phyloP scores from a whole-genome alignment of 1,284 basidiomycete genomes.

The Hemileia vastatrix region DNA sequence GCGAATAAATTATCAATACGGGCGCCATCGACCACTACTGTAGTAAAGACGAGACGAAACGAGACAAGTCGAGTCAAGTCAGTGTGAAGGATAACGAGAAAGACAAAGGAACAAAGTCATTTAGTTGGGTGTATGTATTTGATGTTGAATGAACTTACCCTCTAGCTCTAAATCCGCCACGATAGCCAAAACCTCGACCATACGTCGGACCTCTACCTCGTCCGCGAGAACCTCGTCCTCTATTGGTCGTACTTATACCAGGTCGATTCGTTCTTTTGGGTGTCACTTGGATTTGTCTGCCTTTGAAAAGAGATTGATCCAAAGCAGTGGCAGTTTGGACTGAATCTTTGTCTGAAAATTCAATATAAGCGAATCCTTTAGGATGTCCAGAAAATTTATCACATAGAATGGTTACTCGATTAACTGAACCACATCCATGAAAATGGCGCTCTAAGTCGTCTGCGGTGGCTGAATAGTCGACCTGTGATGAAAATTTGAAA shows the following conservation, averaged over 20 bases:
- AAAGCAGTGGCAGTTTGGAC: slow-evolving; percentile 90
- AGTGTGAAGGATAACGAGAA: no score
- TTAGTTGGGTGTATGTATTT: no score
- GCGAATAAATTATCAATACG: no score
- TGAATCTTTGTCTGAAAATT: slow-evolving; percentile 84
- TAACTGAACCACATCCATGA: slow-evolving; percentile 91
- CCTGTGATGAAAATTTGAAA: slow-evolving; percentile 52
- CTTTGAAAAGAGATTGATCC: slow-evolving; percentile 88
- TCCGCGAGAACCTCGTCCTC: slow-evolving; percentile 45
- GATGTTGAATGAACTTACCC: no score
- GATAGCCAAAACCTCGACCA: no score
- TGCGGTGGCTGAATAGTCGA: slow-evolving; percentile 92
- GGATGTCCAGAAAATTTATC: slow-evolving; percentile 99
- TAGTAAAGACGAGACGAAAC: no score
- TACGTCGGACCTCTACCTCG: no score
- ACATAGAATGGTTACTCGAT: slow-evolving; percentile 95
- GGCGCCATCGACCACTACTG: no score
- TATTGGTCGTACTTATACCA: slow-evolving; percentile 54
- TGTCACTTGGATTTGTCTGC: slow-evolving; percentile 80
- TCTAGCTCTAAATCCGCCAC: no score
- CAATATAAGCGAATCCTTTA: slow-evolving; percentile 97
- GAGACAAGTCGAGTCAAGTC: no score
- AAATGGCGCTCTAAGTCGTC: slow-evolving; percentile 98
- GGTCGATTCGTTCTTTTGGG: slow-evolving; percentile 87
- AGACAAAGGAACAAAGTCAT: no score